Base-by-base conservation (phyloP, 768 basidiomycete genomes). In the Dendrothele bispora region DNA sequence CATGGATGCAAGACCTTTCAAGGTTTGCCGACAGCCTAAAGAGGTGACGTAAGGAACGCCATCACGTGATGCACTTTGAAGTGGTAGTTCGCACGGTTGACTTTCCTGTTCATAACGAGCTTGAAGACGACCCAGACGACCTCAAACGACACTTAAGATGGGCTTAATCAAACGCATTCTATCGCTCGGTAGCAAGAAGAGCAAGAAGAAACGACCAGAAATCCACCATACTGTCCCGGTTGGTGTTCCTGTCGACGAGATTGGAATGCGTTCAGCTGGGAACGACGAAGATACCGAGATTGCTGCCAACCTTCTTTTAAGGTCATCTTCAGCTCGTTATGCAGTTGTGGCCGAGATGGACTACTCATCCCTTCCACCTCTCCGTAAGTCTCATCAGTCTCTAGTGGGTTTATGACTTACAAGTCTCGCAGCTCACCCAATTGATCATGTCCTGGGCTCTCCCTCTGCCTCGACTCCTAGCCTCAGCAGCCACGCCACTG, bases 311-410 rank as follows among this genome's bases (percentile, higher is more conserved):
- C 68, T 72, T 5, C 71, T 91, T 12, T 61, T 91, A 28, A 79
- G 88, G 36, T 88, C 88, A 1, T 83, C 86, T 12, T 89, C 89
- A 4, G 77, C 84, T 30, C 79, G 84, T 38, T 84, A 74, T 63
- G 70, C 77, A 4, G 75, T 80, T 26, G 77, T 78, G 25, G 63
- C 78, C 7, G 82, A 83, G 55, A 62, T 76, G 7, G 79, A 83
- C 57, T 79, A 82, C 56, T 59, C 71, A 20, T 70, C 77, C 40
- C 62, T 90, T 7, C 83, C 86, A 18, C 85, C 86, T 43, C 66
- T 89, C 52, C 86, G 88, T 91, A 59, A 69, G 88, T 75, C 8
- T 29, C 28, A 32, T n/a, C 20, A 21, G 32, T 29, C 32, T 32
- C 22, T 10, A n/a, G n/a, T n/a, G n/a, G n/a, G 10, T 41, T 26